Evolutionary conservation across 305 asterid species (phyloP), one percentile per base, ranked within the genome.

Genomic region (Rubia balearica): DNA sequence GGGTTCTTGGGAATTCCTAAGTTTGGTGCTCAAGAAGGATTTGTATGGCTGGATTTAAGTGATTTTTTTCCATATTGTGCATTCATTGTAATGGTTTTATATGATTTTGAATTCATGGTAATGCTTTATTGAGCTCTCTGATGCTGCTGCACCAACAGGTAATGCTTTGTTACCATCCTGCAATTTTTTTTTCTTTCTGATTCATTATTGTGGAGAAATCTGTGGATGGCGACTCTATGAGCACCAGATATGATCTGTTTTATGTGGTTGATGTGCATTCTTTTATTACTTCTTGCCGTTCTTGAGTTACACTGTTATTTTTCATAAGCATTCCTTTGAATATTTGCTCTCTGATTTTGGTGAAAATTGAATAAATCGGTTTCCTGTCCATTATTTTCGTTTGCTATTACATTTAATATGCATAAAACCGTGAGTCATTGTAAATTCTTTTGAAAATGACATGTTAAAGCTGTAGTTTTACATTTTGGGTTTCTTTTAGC

Each of bases 71-170:
- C 1, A 51, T 7, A 7, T 53, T 17, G 59, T 53, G 59, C 59
- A 5, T 4, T 5, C 6, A 4, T 36, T 4, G 6, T 4, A 55
- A 36, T 9, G 33, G 1, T 48, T 40, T 61, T 55, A 22, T 22
- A 48, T 53, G 41, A 36, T 59, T 76, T 74, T 73, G 55, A 33
- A 36, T 65, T 78, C 38, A 33, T 33, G 40, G 6, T 5, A 36
- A 5, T 4, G 40, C 2, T 30, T 30, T 30, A 36, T 36, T 16
- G 38, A 36, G 19, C 5, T 56, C 49, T 79, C 62, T 67, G 46
- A 69, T 55, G 66, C 82, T 17, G 63, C 80, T 66, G 80, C 77
- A 71, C 79, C 86, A 36, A 75, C 81, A 77, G 86, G 86, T 82
- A 74, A 17, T 57, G 11, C 33, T 72, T 56, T 59, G 46, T 21